Percentiles rank a stretch among this genome's conserved stretches.
Evolutionary conservation across 352 stramenopile genomes (phyloP).

Genomic region (Phytopythium delawarense): DNA sequence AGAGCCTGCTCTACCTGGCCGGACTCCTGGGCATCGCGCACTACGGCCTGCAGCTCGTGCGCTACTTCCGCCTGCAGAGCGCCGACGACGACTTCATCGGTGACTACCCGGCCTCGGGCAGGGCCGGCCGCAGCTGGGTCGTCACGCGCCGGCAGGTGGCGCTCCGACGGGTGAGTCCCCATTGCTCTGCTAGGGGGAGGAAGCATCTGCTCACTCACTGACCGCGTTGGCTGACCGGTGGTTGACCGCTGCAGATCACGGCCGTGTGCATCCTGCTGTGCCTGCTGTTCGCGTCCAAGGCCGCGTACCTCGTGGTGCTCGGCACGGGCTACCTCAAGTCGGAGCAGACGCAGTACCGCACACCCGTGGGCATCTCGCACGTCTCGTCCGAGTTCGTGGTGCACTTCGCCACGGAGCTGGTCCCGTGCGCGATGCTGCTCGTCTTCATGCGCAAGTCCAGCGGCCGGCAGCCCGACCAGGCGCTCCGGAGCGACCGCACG

Average conservation of each 20-base stretch:
- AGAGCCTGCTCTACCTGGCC: slow-evolving; percentile 37
- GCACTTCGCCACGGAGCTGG: slow-evolving; percentile 47
- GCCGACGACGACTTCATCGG: slow-evolving; percentile 58
- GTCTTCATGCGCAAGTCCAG: slow-evolving; percentile 34
- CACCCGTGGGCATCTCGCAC: slow-evolving; percentile 36
- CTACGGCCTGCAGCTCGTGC: slow-evolving; percentile 52
- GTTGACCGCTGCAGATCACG: slow-evolving; percentile 31
- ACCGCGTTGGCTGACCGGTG: background rate
- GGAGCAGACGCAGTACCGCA: slow-evolving; percentile 37
- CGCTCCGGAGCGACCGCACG: background rate
- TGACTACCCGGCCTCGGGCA: slow-evolving; percentile 18
- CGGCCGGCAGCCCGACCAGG: background rate
- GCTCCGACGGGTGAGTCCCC: slow-evolving; percentile 29
- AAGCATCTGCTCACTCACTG: too few species aligned
- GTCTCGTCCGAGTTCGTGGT: slow-evolving; percentile 47
- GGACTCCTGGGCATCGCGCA: slow-evolving; percentile 46
- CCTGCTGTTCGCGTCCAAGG: slow-evolving; percentile 42
- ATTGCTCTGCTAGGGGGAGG: too few species aligned
- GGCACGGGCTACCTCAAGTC: slow-evolving; percentile 32
- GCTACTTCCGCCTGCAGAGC: slow-evolving; percentile 50
- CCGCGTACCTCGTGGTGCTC: slow-evolving; percentile 44
- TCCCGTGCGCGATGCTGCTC: slow-evolving; percentile 42
- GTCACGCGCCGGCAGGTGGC: slow-evolving; percentile 37
- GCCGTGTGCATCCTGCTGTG: slow-evolving; percentile 46
- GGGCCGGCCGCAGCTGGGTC: slow-evolving; percentile 3